These are phyloP conservation scores for Rhodocollybia butyracea DNA, from an alignment of 768 basidiomycete genomes.

Conservation along the genomic window DNA sequence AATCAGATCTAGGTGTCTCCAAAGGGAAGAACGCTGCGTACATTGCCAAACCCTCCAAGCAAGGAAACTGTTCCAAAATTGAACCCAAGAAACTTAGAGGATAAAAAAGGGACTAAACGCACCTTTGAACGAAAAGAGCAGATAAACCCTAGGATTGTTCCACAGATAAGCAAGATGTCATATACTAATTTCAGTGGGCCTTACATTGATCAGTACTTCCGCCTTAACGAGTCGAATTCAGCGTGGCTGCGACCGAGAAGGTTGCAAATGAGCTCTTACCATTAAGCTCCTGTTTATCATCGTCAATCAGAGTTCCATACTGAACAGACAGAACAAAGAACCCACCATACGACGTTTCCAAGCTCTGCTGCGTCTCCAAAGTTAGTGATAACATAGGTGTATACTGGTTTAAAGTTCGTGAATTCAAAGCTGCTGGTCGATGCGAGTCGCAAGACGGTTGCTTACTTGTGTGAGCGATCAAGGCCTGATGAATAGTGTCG, in stretches of 20 bases:
- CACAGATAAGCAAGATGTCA: neutral
- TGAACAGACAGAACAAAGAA: neutral
- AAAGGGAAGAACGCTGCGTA: conserved; percentile 20
- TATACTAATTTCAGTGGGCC: neutral
- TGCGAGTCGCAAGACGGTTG: neutral
- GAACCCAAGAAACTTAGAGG: conserved; percentile 35
- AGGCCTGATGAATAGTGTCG: conserved; percentile 7
- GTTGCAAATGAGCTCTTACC: conserved; percentile 18
- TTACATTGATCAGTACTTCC: conserved; percentile 48
- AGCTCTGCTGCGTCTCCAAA: conserved; percentile 29
- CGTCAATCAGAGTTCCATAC: neutral
- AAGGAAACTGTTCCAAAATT: conserved; percentile 11
- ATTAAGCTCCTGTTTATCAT: conserved; percentile 30
- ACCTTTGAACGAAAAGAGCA: conserved; percentile 48
- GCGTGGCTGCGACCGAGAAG: neutral
- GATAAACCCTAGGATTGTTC: conserved; percentile 33
- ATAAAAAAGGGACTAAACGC: conserved; percentile 7
- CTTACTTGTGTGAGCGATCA: conserved; percentile 51
- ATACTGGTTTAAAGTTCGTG: conserved; percentile 26
- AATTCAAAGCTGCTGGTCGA: neutral
- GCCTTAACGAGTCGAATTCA: conserved; percentile 23
- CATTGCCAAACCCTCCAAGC: conserved; percentile 35
- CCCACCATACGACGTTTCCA: conserved; percentile 38
- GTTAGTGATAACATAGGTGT: conserved; percentile 43
- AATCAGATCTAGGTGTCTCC: conserved; percentile 2